phyloP scores from a whole-genome alignment of 106 monocot genomes.

The Dactylorhiza incarnata region DNA sequence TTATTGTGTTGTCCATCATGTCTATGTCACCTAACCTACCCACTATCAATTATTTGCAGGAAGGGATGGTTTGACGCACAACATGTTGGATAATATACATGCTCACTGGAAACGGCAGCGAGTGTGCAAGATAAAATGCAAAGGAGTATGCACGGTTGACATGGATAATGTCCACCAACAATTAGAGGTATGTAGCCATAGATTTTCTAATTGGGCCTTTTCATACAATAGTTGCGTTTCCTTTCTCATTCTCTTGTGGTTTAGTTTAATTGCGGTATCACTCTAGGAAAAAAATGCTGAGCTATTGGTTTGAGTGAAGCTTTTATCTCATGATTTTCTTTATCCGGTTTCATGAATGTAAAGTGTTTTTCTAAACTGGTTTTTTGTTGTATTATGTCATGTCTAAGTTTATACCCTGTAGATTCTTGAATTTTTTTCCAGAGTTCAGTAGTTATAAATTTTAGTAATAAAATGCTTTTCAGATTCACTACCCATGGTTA shows the following conservation, averaged over 20 bases:
- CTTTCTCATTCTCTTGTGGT: neutral
- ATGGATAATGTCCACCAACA: constrained; percentile 90
- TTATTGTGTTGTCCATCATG: neutral
- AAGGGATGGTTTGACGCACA: constrained; percentile 98
- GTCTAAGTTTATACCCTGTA: neutral
- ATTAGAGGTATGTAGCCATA: constrained; percentile 58
- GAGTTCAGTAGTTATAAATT: neutral
- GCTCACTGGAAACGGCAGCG: constrained; percentile 88
- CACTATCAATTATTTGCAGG: constrained; percentile 34
- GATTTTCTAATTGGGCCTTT: no score
- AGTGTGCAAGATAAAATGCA: constrained; percentile 97
- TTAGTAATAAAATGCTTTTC: neutral
- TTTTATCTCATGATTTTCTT: neutral
- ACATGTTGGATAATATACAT: constrained; percentile 98
- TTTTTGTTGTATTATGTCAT: neutral
- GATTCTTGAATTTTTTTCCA: neutral
- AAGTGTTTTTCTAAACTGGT: neutral
- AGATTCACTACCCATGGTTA: neutral
- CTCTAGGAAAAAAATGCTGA: neutral
- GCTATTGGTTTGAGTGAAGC: neutral
- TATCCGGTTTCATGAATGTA: neutral
- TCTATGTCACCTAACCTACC: neutral
- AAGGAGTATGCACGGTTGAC: constrained; percentile 98
- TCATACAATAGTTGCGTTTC: neutral
- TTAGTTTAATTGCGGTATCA: neutral